Conservation (phyloP, 2,329 filamentous ascomycete species). For the Botrytis fabae region DNA sequence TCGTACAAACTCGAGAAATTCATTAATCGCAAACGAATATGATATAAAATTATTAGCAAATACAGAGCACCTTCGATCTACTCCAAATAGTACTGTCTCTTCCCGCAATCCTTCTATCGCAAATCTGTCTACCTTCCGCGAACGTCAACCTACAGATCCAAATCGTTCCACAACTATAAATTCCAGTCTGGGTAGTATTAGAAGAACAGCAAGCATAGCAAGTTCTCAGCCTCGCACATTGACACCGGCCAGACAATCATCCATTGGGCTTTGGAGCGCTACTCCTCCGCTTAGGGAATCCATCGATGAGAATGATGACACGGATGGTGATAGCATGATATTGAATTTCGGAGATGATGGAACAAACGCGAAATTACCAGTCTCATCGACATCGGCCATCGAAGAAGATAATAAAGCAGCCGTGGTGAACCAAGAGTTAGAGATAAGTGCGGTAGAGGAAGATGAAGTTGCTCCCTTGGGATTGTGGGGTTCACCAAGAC, state of each 20-base stretch:
- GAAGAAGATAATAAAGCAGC: conserved; percentile 15
- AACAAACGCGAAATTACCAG: neutral
- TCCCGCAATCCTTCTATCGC: conserved; percentile 42
- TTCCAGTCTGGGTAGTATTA: conserved; percentile 39
- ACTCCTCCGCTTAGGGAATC: conserved; percentile 48
- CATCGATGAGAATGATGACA: conserved; percentile 45
- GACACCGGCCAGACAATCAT: conserved; percentile 37
- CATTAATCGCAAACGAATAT: conserved; percentile 61
- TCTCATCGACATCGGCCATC: neutral
- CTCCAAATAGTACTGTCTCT: conserved; percentile 42
- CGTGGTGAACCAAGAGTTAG: neutral
- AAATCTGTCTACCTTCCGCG: conserved; percentile 34
- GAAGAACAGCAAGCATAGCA: conserved; percentile 38
- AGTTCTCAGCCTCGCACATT: conserved; percentile 32
- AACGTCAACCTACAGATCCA: conserved; percentile 29
- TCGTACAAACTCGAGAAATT: conserved; percentile 39
- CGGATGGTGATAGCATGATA: conserved; percentile 44
- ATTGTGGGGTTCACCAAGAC: conserved; percentile 48
- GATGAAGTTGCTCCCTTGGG: conserved; percentile 43
- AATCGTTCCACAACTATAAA: conserved; percentile 24
- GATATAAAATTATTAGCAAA: conserved; percentile 74
- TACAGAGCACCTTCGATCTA: conserved; percentile 66
- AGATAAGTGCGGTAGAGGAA: conserved; percentile 24
- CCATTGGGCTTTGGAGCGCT: conserved; percentile 52
- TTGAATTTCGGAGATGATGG: conserved; percentile 49